Evolutionary conservation across 768 basidiomycete genomes (phyloP), one percentile per base, ranked within the genome.

Genomic region (Suillus weaverae): DNA sequence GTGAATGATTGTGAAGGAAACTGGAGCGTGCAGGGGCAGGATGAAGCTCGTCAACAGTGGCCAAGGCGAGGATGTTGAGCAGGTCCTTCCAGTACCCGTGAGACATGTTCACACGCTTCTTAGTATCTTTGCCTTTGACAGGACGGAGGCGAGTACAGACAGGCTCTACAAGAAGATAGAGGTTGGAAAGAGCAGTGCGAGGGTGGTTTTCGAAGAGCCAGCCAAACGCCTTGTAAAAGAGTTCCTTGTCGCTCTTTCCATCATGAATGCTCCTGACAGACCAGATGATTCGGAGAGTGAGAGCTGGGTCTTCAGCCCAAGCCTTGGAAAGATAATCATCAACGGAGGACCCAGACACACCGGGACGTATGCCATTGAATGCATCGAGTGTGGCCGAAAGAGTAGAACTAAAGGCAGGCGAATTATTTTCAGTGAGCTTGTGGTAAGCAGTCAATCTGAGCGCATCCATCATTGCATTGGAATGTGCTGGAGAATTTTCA

Each of bases 41-140:
- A 26, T 44, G 61, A 26, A 91, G 81, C 65, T 90, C 78, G 64
- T 81, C 84, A 18, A 81, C 72, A 1, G 85, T 80, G 13, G 86
- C 86, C 35, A 92, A 80, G 5, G 84, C 81, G 5, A 91, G 78
- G 57, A 92, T 86, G 60, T 90, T 88, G 61, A 90, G 81, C 26
- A 91, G 79, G 68, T 91, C 90, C 70, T 92, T 91, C 87, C 88
- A 91, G 69, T 87, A 90, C 0, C 90, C 90, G 57, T 91, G 89
- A 5, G 80, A 65, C 22, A 68, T 61, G 38, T 70, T 43, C 11
- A 22, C 35, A 2, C 67, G 66, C 54, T 41, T 67, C 59, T 35
- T 64, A 6, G 30, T 18, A 67, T 72, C 66, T 64, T 74, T 68
- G 69, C 73, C 36, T 73, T 76, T 69, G 53, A 56, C 78, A 32